These are phyloP conservation scores for Scheffersomyces amazonensis DNA, from an alignment of 805 yeast genomes.

Conservation along the genomic window DNA sequence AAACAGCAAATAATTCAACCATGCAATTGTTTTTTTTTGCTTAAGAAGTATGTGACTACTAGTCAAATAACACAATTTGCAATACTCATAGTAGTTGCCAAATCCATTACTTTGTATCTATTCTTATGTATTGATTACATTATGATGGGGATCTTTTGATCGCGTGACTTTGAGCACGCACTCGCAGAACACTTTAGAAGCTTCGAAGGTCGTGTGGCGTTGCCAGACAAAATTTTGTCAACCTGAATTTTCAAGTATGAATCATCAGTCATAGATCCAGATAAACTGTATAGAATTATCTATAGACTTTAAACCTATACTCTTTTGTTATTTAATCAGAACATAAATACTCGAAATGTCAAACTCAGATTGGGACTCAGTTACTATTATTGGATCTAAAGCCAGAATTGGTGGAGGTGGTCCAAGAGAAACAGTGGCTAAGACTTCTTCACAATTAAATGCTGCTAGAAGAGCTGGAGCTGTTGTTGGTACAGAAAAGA, in stretches of 20 bases:
- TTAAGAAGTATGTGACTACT: too few species aligned
- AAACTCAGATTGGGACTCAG: slow-evolving; percentile 82
- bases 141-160: too few species aligned
- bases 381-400: slow-evolving; percentile 83
- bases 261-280: too few species aligned
- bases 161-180: too few species aligned
- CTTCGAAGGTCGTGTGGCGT: background rate
- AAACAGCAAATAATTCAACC: too few species aligned
- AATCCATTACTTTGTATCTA: too few species aligned
- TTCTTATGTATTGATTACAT: too few species aligned
- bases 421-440: slow-evolving; percentile 82
- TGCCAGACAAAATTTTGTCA: background rate
- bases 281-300: too few species aligned
- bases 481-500: slow-evolving; percentile 89
- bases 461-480: slow-evolving; percentile 93
- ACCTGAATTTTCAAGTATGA: background rate
- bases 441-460: slow-evolving; percentile 72
- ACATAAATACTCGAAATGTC: background rate
- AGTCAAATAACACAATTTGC: too few species aligned
- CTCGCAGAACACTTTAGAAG: too few species aligned
- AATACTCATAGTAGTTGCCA: too few species aligned
- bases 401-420: slow-evolving; percentile 88
- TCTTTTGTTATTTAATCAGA: background rate
- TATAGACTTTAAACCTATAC: background rate
- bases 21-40: too few species aligned